phyloP scores from a whole-genome alignment of 2,329 filamentous ascomycete genomes.

The Fusarium coicis region DNA sequence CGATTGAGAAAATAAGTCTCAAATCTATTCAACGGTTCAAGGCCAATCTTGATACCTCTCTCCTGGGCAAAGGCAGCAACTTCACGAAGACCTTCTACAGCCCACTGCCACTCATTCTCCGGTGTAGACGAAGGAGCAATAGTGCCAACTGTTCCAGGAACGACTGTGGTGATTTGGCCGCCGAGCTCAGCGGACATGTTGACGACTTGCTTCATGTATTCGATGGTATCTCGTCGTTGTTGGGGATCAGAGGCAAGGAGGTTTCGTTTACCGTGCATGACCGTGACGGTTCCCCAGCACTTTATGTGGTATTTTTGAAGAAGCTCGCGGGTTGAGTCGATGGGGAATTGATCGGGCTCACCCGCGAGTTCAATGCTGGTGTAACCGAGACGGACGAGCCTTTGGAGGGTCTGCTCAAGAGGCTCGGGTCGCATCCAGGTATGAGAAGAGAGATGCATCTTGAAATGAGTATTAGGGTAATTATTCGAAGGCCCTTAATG shows the following conservation, averaged over 20 bases:
- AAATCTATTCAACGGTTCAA: slow-evolving; percentile 37
- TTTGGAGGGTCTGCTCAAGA: slow-evolving; percentile 27
- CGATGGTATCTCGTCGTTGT: slow-evolving; percentile 16
- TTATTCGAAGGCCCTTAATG: rapidly evolving
- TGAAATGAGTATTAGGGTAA: rapidly evolving
- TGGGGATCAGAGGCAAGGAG: slow-evolving; percentile 28
- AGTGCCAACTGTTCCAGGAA: slow-evolving; percentile 28
- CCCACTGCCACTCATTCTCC: slow-evolving; percentile 34
- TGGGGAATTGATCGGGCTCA: slow-evolving; percentile 14
- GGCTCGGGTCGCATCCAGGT: slow-evolving; percentile 38
- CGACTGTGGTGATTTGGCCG: slow-evolving; percentile 16
- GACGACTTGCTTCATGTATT: slow-evolving; percentile 35
- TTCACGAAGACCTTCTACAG: slow-evolving; percentile 24
- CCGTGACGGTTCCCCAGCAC: slow-evolving; percentile 36
- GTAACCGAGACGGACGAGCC: slow-evolving; percentile 23
- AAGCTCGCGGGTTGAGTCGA: slow-evolving; percentile 8
- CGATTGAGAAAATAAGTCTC: slow-evolving; percentile 40
- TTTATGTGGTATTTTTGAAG: slow-evolving; percentile 25
- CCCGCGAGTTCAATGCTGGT: slow-evolving; percentile 31
- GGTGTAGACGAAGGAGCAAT: slow-evolving; percentile 21
- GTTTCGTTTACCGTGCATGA: slow-evolving; percentile 30
- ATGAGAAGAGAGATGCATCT: slow-evolving; percentile 36
- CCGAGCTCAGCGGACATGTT: slow-evolving; percentile 24
- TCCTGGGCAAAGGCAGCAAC: slow-evolving; percentile 20
- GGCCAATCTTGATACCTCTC: slow-evolving; percentile 21